Base-by-base conservation (phyloP, 1,284 basidiomycete genomes). In the Marasmius oreades region DNA sequence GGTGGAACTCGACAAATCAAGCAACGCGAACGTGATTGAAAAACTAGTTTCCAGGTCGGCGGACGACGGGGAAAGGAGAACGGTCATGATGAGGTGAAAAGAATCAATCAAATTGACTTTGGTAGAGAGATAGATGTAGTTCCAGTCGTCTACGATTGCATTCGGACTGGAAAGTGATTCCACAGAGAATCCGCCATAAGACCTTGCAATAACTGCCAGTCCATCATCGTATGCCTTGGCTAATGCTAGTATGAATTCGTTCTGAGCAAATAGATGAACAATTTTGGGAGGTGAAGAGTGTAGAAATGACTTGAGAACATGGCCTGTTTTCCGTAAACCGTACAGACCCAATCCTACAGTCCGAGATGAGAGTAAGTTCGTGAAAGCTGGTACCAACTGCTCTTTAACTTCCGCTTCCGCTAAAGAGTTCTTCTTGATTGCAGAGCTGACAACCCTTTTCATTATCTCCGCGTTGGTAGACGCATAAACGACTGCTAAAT, bases 31-130 rank as follows among this genome's bases (percentile, higher is more conserved):
- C 31, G 89, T 60, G 53, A 82, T 70, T 23, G 78, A 79, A 63
- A 88, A 82, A 0, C 78, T 73, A 11, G 72, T 70, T 55, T 86
- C 84, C n/a, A 74, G 73, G 57, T 81, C 76, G 0, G 61, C 62
- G 0, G 75, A 76, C 5, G 83, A 75, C 0, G 70, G 66, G 12
- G 73, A 71, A 16, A 88, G 65, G 46, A 86, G 70, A 2, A 73
- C 69, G 26, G 72, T 71, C 42, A 88, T 61, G 43, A 88, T 65
- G 51, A 82, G 65, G 61, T 90, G 86, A 66, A 88, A 86, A 12
- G 76, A 67, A 61, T 90, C 88, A 23, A 91, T 67, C 18, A 90
- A 69, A n/a, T 81, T 78, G 5, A 86, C 81, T 70, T 90, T 90
- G 6, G 85, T 85, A 55, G 85, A 80, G 3, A 90, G 72, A 78